Evolutionary conservation across 805 yeast species (phyloP), one percentile per base, ranked within the genome.

Genomic region (Wickerhamomyces queroliae): DNA sequence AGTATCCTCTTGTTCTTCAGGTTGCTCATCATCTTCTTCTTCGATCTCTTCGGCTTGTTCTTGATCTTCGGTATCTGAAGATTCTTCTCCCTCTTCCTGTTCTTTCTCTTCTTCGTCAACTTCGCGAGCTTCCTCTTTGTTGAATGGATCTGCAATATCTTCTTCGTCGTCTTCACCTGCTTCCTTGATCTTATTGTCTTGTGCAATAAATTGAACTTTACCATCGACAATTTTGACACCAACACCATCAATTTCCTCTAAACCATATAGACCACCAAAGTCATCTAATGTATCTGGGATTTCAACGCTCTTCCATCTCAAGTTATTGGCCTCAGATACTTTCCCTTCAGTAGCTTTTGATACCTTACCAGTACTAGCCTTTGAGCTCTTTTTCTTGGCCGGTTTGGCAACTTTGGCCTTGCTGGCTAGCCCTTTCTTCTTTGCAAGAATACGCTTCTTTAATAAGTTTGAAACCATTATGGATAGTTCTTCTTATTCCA

Each of bases 221-320:
- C 95, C 96, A 45, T 85, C 67, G 2, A 78, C 75, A 39, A 80
- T 70, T 43, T 84, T 78, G 7, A 91, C 90, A 52, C 74, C 90
- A 25, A 91, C 97, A 33, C 96, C 97, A 41, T 88, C 96, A 37
- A 93, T 72, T 58, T 91, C 98, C 59, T 91, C 99, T 26, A 93
- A 65, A 0, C 97, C 99, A 58, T 80, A 88, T 52, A 90, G 83
- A 0, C 96, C 96, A 48, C 85, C 90, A 55, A 83, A 86, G 59
- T 88, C 96, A 44, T 80, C 95, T 36, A 86, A 62, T 20, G 87
- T 80, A 46, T 86, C 91, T 5, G 95, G 91, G 38, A 90, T 73
- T 2, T 80, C 83, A 7, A 90, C 95, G 3, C 80, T 57, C 47
- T 83, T 84, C 99, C 99, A 91, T 8, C 67, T 64, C 46, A 85